Evolutionary conservation across 768 basidiomycete species (phyloP).

Genomic region (Phanerochaete carnosa): DNA sequence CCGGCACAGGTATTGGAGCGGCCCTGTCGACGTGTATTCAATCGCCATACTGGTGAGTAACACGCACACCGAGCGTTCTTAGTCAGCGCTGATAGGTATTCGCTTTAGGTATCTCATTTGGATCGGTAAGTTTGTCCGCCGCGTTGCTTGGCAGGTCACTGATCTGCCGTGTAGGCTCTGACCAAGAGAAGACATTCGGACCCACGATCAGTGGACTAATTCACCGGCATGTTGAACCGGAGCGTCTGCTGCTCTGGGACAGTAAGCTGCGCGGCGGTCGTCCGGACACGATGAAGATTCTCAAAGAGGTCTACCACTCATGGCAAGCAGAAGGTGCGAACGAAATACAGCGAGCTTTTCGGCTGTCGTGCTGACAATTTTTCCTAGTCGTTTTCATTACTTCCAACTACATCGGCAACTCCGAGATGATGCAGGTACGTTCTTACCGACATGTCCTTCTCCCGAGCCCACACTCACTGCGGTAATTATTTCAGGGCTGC

Average conservation of each 20-base stretch:
- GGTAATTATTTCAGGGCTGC: slow-evolving; percentile 13
- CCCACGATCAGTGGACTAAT: slow-evolving; percentile 76
- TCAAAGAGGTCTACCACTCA: slow-evolving; percentile 62
- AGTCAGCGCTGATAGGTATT: background rate
- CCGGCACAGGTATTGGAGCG: slow-evolving; percentile 78
- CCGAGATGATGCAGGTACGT: slow-evolving; percentile 81
- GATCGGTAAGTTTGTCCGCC: slow-evolving; percentile 48
- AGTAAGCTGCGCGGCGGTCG: slow-evolving; percentile 70
- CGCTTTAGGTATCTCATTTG: slow-evolving; percentile 68
- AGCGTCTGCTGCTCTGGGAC: slow-evolving; percentile 76
- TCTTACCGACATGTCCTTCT: background rate
- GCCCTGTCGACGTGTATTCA: slow-evolving; percentile 79
- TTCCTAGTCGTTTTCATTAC: slow-evolving; percentile 68
- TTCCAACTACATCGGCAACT: slow-evolving; percentile 77
- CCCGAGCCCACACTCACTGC: background rate
- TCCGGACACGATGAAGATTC: slow-evolving; percentile 73
- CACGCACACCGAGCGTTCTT: background rate
- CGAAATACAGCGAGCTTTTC: background rate
- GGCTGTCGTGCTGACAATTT: background rate
- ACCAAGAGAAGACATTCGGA: slow-evolving; percentile 83
- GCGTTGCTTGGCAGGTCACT: slow-evolving; percentile 12
- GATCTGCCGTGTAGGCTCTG: slow-evolving; percentile 48
- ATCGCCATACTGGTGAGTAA: slow-evolving; percentile 60
- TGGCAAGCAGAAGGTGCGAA: slow-evolving; percentile 64
- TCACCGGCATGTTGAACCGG: slow-evolving; percentile 65